Evolutionary conservation across 345 rosid genomes (phyloP).

Genomic region (Eucalyptus sp.): DNA sequence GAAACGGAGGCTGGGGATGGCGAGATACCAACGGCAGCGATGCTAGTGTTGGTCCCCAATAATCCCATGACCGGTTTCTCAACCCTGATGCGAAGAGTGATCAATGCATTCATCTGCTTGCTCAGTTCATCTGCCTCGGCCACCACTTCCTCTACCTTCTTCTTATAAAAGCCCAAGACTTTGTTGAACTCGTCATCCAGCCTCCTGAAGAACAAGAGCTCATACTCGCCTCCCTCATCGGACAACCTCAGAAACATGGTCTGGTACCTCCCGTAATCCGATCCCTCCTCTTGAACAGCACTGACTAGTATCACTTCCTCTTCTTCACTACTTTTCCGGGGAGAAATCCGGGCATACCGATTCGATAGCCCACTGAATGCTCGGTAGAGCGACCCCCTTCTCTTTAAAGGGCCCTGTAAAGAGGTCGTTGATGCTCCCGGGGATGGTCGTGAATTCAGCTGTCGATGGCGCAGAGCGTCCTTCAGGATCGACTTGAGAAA

Average conservation of each 20-base stretch:
- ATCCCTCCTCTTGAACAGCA: slow-evolving; percentile 10
- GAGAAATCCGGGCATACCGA: background rate
- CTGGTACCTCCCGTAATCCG: slow-evolving; percentile 11
- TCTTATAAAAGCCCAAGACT: slow-evolving; percentile 38
- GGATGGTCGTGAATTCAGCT: background rate
- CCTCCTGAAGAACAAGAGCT: slow-evolving; percentile 34
- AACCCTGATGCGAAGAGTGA: slow-evolving; percentile 42
- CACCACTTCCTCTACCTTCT: slow-evolving; percentile 38
- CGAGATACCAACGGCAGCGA: background rate
- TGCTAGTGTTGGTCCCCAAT: background rate
- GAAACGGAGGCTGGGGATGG: background rate
- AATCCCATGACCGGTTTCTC: background rate
- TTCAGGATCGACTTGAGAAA: slow-evolving; percentile 31
- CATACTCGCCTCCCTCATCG: slow-evolving; percentile 33
- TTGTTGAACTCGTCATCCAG: slow-evolving; percentile 63
- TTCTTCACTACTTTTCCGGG: slow-evolving; percentile 18
- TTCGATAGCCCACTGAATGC: slow-evolving; percentile 28
- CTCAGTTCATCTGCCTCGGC: slow-evolving; percentile 33
- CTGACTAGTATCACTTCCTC: slow-evolving; percentile 43
- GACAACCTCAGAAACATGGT: slow-evolving; percentile 24
- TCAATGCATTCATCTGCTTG: slow-evolving; percentile 53
- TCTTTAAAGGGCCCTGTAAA: slow-evolving; percentile 2
- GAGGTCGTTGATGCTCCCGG: background rate
- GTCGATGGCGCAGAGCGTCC: slow-evolving; percentile 14
- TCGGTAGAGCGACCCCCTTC: slow-evolving; percentile 14